Evolutionary conservation across 116 monocot genomes (phyloP), one percentile per base, ranked within the genome.

Genomic region (Papilionanthe hybrid): DNA sequence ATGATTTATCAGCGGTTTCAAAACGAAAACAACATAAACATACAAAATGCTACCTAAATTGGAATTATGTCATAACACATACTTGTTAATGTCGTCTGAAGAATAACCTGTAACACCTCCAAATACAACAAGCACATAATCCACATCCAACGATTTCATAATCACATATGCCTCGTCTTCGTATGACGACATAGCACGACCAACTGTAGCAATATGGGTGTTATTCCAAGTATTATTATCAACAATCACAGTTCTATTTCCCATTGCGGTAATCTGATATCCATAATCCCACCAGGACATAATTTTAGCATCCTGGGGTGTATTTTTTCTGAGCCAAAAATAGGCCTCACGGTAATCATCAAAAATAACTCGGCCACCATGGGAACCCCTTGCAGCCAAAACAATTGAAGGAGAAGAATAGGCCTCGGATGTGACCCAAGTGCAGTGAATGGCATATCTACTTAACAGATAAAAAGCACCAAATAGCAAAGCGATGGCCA

Each of bases 251-350:
- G 98, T 98, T 82, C 98, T 92, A 77, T 98, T 98, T 80, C 94
- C 98, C 98, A 98, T 98, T 75, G 94, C 94, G 78, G 94, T 98
- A 7, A 98, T 98, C 78, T 98, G 98, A 85, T 94, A 98, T 23
- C 98, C 98, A 81, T 98, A 98, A 76, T 98, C 98, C 98, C 98
- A 98, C 98, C 98, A 98, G 45, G 98, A 94, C 98, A 98, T 98
- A 22, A 98, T 76, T 81, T 98, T 98, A 55, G 98, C 98, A 90
- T 98, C 95, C 29, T 84, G 79, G 72, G 94, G 94, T 75, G 98
- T 98, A 90, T 98, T 98, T 76, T 94, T 89, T 28, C 95, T 92
- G 77, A 98, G 93, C 98, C 98, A 98, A 81, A 89, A 94, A 85
- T 98, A 98, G 55, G 98, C 98, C 77, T 98, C 98, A 43, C 98